Conservation (phyloP, 495 filamentous ascomycete genomes). For the Stereocaulon alpinum region DNA sequence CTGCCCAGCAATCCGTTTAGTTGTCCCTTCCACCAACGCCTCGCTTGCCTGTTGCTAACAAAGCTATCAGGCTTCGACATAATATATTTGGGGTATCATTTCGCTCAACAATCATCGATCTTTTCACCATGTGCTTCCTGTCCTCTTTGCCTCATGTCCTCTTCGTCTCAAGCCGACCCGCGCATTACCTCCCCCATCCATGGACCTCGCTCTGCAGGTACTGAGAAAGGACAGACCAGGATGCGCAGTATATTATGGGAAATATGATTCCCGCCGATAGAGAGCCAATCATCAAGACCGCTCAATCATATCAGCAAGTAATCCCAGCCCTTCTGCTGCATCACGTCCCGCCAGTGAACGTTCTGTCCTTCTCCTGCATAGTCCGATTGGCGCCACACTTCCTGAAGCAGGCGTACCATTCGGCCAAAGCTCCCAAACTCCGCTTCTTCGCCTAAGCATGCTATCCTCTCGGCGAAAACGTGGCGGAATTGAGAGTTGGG, state of each 20-base stretch:
- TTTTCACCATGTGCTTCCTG: not conserved
- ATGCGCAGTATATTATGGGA: slow-evolving; percentile 26
- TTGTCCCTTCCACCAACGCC: slow-evolving; percentile 14
- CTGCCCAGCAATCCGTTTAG: slow-evolving; percentile 8
- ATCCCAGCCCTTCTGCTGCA: slow-evolving; percentile 85
- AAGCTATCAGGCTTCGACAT: slow-evolving; percentile 1
- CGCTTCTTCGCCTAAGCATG: slow-evolving; percentile 60
- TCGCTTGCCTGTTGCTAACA: slow-evolving; percentile 1
- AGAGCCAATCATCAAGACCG: slow-evolving; percentile 21
- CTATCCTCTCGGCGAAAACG: slow-evolving; percentile 61
- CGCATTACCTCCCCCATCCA: not conserved
- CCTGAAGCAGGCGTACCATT: slow-evolving; percentile 64
- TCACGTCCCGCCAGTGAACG: slow-evolving; percentile 90
- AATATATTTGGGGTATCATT: slow-evolving; percentile 19
- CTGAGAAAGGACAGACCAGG: slow-evolving; percentile 20
- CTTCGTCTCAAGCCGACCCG: not conserved
- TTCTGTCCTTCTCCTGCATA: slow-evolving; percentile 44
- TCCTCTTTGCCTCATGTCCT: not conserved
- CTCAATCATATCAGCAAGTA: slow-evolving; percentile 72
- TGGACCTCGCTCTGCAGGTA: slow-evolving; percentile 12
- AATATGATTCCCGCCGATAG: slow-evolving; percentile 21
- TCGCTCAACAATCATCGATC: not conserved
- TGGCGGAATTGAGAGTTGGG: slow-evolving; percentile 60
- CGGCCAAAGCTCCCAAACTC: slow-evolving; percentile 80
- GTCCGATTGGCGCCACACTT: slow-evolving; percentile 73